Evolutionary conservation across 768 basidiomycete genomes (phyloP), one percentile per base, ranked within the genome.

Genomic region (Hygrocybe coccinea): DNA sequence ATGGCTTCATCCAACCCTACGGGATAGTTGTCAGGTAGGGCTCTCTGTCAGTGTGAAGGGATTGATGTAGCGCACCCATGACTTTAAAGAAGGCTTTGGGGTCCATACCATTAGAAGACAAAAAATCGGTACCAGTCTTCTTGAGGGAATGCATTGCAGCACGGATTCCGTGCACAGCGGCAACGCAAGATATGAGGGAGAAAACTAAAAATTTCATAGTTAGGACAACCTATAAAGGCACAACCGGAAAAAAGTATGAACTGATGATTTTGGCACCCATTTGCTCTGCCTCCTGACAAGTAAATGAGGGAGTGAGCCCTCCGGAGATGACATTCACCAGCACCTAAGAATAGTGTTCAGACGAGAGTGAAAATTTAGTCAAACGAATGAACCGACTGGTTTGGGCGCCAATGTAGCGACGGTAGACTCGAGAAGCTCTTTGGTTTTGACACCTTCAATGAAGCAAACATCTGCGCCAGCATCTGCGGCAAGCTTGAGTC

Each of bases 261-360:
- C 71, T 72, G 21, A 62, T 63, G 56, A 80, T 74, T 64, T 77
- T 79, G 29, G 74, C 79, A 15, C 79, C 79, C 50, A 74, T 62
- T 14, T 62, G 65, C 57, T 74, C 74, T 2, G 77, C 79, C 59
- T 81, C 75, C 33, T 75, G 62, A 22, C 70, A 67, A 14, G 79
- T 80, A 63, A 80, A 78, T 39, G 76, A 74, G 7, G 79, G 79
- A 3, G 79, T 79, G 21, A 77, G 72, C 2, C 79, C 79, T 2
- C 79, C 78, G 36, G 76, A 74, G 51, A 81, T 77, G 52, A 79
- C 73, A 57, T 80, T 80, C 37, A 80, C 67, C n/a, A 81, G 71
- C 2, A 78, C 67, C 69, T 71, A 17, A 48, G 47, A 8, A 41
- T 41, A 1, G 49, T 48, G 7, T 45, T 50, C 14, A 50, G 12